phyloP scores from a whole-genome alignment of 164 flowering plant species.

The Berberis thunbergii region DNA sequence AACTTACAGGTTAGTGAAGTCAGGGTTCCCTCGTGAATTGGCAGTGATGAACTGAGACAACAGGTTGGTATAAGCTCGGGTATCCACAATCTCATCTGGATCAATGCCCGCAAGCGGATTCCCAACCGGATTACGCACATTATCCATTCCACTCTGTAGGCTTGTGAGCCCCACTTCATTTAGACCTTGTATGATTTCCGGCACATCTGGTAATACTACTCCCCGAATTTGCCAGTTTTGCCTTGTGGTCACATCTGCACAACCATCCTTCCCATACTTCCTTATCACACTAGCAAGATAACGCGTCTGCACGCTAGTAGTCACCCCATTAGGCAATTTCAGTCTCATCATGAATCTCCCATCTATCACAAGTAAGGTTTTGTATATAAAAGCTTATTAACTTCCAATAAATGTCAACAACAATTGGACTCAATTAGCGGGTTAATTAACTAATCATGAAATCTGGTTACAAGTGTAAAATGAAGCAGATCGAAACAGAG shows the following conservation, averaged over 20 bases:
- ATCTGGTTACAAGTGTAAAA: too few species aligned
- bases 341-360: constrained; percentile 98
- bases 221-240: constrained; percentile 99
- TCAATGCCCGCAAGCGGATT: constrained; percentile 94
- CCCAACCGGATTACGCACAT: constrained; percentile 92
- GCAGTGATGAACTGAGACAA: constrained; percentile 69
- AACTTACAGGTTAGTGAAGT: constrained; percentile 71
- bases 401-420: too few species aligned
- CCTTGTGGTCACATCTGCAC: constrained; percentile 90
- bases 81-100: constrained; percentile 78
- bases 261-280: constrained; percentile 80
- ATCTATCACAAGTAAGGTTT: constrained; percentile 15
- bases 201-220: constrained; percentile 74
- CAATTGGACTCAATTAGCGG: too few species aligned
- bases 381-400: too few species aligned
- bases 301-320: constrained; percentile 76
- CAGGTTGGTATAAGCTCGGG: constrained; percentile 70
- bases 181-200: constrained; percentile 73
- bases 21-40: constrained; percentile 68
- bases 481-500: too few species aligned
- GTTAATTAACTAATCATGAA: too few species aligned
- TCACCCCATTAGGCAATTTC: constrained; percentile 97
- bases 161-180: constrained; percentile 75
- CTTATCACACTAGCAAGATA: constrained; percentile 75
- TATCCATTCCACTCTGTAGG: constrained; percentile 98